Evolutionary conservation across 345 rosid genomes (phyloP).

Genomic region (rapeseed (Brassica napus)): Da-Ae NC_063445.1:23522001-23522500

Average conservation of each 20-base stretch:
- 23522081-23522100: conserved; percentile 96
- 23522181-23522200: conserved; percentile 53
- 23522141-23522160: conserved; percentile 81
- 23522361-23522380: conserved; percentile 8
- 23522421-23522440: conserved; percentile 26
- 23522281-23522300: conserved; percentile 82
- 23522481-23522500: conserved; percentile 25
- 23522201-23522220: conserved; percentile 75
- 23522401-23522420: neutral
- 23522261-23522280: conserved; percentile 86
- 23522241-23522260: conserved; percentile 76
- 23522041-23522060: conserved; percentile 81
- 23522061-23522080: conserved; percentile 81
- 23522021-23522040: conserved; percentile 96
- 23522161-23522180: conserved; percentile 61
- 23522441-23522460: conserved; percentile 40
- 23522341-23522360: conserved; percentile 16
- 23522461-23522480: conserved; percentile 24
- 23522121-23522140: conserved; percentile 85
- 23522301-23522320: conserved; percentile 89
- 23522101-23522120: conserved; percentile 94
- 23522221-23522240: conserved; percentile 90
- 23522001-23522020: conserved; percentile 53
- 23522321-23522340: conserved; percentile 68
- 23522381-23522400: conserved; percentile 24